Evolutionary conservation across 768 basidiomycete species (phyloP).

Genomic region (Tubosaeta sp.): DNA sequence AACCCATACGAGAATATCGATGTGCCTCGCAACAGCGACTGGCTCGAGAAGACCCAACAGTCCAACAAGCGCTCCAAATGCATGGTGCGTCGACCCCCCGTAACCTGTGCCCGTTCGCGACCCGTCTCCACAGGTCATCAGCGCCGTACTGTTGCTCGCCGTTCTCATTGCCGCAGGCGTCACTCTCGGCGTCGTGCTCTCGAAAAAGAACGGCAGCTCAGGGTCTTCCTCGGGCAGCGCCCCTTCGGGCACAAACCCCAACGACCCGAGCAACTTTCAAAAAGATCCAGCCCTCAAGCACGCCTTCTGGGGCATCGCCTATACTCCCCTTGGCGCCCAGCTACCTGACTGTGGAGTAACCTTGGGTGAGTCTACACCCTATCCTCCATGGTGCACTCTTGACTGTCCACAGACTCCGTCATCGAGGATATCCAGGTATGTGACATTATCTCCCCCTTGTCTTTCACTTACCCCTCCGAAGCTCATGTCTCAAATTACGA

Average conservation of each 20-base stretch:
- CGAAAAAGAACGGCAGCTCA: slow-evolving; percentile 44
- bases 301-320: slow-evolving; percentile 83
- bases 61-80: slow-evolving; percentile 45
- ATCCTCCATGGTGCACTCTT: background rate
- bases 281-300: slow-evolving; percentile 67
- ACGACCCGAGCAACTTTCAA: slow-evolving; percentile 74
- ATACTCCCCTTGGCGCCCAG: slow-evolving; percentile 75
- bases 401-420: slow-evolving; percentile 40
- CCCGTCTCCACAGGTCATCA: slow-evolving; percentile 43
- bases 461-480: slow-evolving; percentile 26
- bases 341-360: slow-evolving; percentile 64
- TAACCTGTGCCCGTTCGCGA: background rate
- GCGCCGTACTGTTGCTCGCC: slow-evolving; percentile 42
- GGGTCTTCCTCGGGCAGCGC: slow-evolving; percentile 12
- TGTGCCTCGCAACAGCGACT: slow-evolving; percentile 32
- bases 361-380: slow-evolving; percentile 27
- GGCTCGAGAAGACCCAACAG: slow-evolving; percentile 36
- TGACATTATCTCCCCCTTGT: background rate
- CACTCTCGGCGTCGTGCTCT: slow-evolving; percentile 60
- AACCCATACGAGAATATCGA: slow-evolving; percentile 33
- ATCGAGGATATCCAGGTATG: slow-evolving; percentile 69
- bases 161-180: slow-evolving; percentile 56
- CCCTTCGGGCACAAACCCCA: slow-evolving; percentile 37
- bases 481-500: slow-evolving; percentile 84
- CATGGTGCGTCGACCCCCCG: slow-evolving; percentile 43